Percentiles rank a stretch among this genome's conserved stretches.
These are phyloP conservation scores for Harrya chromipes DNA, from an alignment of 768 basidiomycete genomes.

Conservation along the genomic window DNA sequence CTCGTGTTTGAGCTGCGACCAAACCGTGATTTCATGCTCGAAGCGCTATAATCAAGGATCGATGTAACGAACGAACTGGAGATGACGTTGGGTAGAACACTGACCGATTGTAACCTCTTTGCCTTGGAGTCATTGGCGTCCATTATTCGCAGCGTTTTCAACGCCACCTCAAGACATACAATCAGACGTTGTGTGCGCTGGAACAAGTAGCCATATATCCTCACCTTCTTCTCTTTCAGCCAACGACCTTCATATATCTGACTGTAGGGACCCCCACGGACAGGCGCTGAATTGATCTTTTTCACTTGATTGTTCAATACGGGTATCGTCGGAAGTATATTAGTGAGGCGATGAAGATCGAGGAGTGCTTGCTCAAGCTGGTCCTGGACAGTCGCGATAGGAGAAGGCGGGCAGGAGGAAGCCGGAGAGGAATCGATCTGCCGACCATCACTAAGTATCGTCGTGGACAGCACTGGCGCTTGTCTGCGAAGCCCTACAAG, in stretches of 20 bases:
- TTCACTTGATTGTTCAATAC: conserved; percentile 51
- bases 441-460: conserved; percentile 18
- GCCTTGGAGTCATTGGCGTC: conserved; percentile 42
- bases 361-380: conserved; percentile 46
- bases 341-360: conserved; percentile 47
- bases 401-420: conserved; percentile 22
- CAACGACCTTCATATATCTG: conserved; percentile 54
- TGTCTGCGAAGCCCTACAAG: conserved; percentile 15
- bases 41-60: conserved; percentile 40
- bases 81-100: neutral
- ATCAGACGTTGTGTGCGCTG: neutral
- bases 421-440: conserved; percentile 22
- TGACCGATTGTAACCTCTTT: conserved; percentile 37
- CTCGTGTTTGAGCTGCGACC: conserved; percentile 49
- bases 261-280: conserved; percentile 52
- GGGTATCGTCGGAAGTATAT: conserved; percentile 52
- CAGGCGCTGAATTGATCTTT: conserved; percentile 32
- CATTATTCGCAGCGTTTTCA: conserved; percentile 51
- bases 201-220: neutral
- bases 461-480: neutral
- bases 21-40: conserved; percentile 52
- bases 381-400: conserved; percentile 27
- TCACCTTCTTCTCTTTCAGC: conserved; percentile 52
- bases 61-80: neutral
- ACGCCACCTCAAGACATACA: conserved; percentile 43